A percentile compares a stretch with the other conserved stretches of the same genome.
Evolutionary conservation across 176 grass and related monocot species (phyloP).

Genomic region (Alopecurus myosuroides): DNA sequence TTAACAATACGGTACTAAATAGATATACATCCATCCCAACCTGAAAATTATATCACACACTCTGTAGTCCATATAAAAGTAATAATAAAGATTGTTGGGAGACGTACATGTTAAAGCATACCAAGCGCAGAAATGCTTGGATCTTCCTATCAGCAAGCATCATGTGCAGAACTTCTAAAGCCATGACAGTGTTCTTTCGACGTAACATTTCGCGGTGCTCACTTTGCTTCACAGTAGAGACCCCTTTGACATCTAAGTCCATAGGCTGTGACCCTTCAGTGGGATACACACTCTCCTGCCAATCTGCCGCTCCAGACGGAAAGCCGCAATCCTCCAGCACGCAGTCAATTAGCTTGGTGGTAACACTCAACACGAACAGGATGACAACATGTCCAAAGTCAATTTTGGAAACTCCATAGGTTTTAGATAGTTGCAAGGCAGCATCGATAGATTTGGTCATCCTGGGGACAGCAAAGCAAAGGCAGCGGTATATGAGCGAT

Average conservation of each 20-base stretch:
- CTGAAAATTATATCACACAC: neutral
- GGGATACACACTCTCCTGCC: constrained; percentile 26
- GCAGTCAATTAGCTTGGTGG: constrained; percentile 64
- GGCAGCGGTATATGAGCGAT: neutral
- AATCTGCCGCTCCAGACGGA: constrained; percentile 18
- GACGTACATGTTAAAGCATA: constrained; percentile 83
- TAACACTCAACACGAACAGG: constrained; percentile 51
- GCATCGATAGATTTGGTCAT: constrained; percentile 69
- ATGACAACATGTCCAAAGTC: constrained; percentile 60
- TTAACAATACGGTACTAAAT: neutral
- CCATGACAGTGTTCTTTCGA: constrained; percentile 56
- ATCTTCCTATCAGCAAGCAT: constrained; percentile 75
- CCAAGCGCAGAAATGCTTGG: constrained; percentile 63
- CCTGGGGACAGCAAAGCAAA: constrained; percentile 24
- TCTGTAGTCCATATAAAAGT: neutral
- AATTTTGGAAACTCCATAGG: constrained; percentile 30
- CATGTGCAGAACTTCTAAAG: constrained; percentile 69
- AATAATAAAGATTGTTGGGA: neutral
- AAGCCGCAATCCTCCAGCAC: constrained; percentile 75
- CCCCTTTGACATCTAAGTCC: constrained; percentile 52
- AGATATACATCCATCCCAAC: neutral
- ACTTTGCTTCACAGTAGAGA: constrained; percentile 33
- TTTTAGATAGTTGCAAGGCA: constrained; percentile 61
- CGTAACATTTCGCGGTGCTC: constrained; percentile 58
- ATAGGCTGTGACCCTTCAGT: constrained; percentile 37